phyloP scores from a whole-genome alignment of 371 early-diverging fungal genomes.

The Lichtheimia ramosa region DNA sequence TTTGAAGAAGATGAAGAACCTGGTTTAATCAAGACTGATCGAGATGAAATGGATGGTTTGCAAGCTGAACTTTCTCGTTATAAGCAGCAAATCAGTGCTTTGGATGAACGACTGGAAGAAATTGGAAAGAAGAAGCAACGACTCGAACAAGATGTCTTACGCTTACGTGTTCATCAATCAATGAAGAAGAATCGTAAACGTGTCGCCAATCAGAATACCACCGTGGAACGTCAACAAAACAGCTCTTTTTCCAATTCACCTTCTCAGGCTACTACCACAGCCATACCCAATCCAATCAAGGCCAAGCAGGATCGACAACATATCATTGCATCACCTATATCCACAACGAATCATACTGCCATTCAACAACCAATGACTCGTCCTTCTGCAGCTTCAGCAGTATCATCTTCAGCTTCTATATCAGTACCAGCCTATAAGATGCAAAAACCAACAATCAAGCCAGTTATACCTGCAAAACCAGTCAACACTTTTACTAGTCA shows the following conservation, averaged over 20 bases:
- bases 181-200: constrained; percentile 6
- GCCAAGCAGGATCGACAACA: not conserved
- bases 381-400: too few relatives aligned
- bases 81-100: not conserved
- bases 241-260: too few relatives aligned
- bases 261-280: too few relatives aligned
- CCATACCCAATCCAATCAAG: not conserved
- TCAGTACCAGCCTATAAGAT: too few relatives aligned
- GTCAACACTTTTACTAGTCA: not conserved
- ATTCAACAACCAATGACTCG: too few relatives aligned
- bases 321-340: too few relatives aligned
- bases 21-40: constrained; percentile 5
- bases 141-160: constrained; percentile 10
- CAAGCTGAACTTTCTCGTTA: constrained; percentile 10
- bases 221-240: not conserved
- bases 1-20: constrained; percentile 7
- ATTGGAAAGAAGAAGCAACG: constrained; percentile 1
- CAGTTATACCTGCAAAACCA: too few relatives aligned
- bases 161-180: constrained; percentile 10
- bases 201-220: too few relatives aligned
- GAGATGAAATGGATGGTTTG: constrained; percentile 6
- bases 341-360: too few relatives aligned
- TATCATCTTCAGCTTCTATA: too few relatives aligned
- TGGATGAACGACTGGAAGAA: not conserved
- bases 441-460: too few relatives aligned